Conservation (phyloP, 208 protist species). For the Balamuthia mandrillaris region DNA sequence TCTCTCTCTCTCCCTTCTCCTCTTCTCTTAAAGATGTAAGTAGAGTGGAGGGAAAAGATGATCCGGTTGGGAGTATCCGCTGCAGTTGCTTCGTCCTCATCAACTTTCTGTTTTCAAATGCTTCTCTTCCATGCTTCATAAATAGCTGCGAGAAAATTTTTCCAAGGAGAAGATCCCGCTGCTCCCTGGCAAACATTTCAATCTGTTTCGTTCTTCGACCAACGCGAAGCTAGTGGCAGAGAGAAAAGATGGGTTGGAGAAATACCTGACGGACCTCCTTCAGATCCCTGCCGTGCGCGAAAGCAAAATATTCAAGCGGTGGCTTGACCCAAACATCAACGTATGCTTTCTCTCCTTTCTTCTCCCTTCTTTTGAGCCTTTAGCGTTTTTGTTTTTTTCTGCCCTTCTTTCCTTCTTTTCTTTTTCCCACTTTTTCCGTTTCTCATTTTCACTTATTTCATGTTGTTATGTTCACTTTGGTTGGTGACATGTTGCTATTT, state of each 20-base stretch:
- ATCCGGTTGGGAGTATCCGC: too few species aligned
- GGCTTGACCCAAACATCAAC: conserved; percentile 25
- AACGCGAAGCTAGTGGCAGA: conserved; percentile 24
- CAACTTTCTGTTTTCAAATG: too few species aligned
- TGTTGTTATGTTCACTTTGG: neutral
- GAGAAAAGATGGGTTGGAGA: conserved; percentile 15
- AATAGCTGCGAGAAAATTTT: conserved; percentile 5
- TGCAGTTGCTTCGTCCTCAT: too few species aligned
- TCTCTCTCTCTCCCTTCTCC: neutral
- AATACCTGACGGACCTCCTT: conserved; percentile 24
- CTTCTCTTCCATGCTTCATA: too few species aligned
- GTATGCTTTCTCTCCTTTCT: too few species aligned
- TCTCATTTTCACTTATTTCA: neutral
- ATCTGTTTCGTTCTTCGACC: conserved; percentile 26
- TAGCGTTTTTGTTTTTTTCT: neutral
- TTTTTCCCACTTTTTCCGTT: neutral
- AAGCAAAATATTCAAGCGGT: conserved; percentile 30
- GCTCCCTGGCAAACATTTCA: conserved; percentile 31
- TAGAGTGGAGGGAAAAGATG: too few species aligned
- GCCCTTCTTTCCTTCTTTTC: neutral
- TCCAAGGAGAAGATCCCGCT: neutral
- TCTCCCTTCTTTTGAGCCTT: neutral
- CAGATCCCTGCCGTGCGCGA: neutral
- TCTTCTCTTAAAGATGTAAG: neutral
- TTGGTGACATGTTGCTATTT: neutral